Base-by-base conservation (phyloP, 139 green algal species). In the Chlamydomonas sp. region DNA sequence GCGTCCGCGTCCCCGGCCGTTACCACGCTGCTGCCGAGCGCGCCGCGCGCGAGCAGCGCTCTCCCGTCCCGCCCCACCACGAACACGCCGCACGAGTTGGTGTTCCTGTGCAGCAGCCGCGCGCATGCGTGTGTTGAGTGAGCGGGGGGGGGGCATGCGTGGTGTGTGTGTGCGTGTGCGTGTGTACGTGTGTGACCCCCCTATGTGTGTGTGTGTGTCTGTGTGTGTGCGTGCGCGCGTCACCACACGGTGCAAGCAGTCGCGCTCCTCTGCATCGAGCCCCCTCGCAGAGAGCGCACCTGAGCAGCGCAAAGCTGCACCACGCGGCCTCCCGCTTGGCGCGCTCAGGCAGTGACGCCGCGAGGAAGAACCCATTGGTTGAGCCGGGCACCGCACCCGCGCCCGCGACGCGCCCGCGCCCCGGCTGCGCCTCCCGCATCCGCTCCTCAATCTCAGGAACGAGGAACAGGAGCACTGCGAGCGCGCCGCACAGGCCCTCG, bases 61-160 rank as follows among this genome's bases (percentile, higher is more conserved):
- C 29, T 58, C 48, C 38, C n/a, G 0, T 36, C 65, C 1, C 36
- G 29, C 28, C 58, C 35, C 22, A 83, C 35, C 37, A 92, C 30
- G 16, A 88, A n/a, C 58, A 95, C 64, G 0, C 84, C 83, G 57
- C 84, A 90, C 35, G 69, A 83, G 77, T 96, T 96, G 38, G 87
- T 89, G 79, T 95, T 95, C 36, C 83, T 83, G 28, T 96, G 69
- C 60, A 95, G 74, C n/a, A n/a, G n/a, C n/a, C n/a, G n/a, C n/a
- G n/a, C n/a, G n/a, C n/a, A n/a, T n/a, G n/a, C n/a, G n/a, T n/a
- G n/a, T n/a, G n/a, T n/a, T n/a, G n/a, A n/a, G n/a, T n/a, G n/a
- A n/a, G n/a, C n/a, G n/a, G n/a, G n/a, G n/a, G n/a, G n/a, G n/a
- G n/a, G n/a, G n/a, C n/a, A n/a, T n/a, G n/a, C n/a, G n/a, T n/a